Evolutionary conservation across 2,329 filamentous ascomycete species (phyloP).

Genomic region (Diplocarpon mali): DNA sequence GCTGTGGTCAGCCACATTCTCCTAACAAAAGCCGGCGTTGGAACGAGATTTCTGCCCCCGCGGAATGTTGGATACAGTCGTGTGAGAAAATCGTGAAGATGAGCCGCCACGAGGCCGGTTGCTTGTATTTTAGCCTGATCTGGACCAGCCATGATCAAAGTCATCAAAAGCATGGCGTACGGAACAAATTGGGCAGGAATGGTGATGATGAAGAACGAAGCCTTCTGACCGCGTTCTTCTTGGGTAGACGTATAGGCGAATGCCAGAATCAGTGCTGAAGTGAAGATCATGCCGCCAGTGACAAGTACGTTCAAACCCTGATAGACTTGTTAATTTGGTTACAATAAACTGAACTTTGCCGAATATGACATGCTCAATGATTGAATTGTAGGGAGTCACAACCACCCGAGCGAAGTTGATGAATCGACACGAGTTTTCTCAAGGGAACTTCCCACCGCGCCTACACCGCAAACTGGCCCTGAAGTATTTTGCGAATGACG

Average conservation of each 20-base stretch:
- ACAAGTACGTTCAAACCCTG: constrained; percentile 43
- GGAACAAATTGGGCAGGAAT: constrained; percentile 77
- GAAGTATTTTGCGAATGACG: constrained; percentile 41
- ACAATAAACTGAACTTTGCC: constrained; percentile 1
- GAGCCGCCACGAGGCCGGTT: constrained; percentile 76
- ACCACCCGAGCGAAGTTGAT: constrained; percentile 27
- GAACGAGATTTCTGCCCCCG: constrained; percentile 65
- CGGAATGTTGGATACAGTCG: constrained; percentile 83
- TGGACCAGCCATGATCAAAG: constrained; percentile 56
- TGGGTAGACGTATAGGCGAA: constrained; percentile 77
- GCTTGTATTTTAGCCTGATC: constrained; percentile 48
- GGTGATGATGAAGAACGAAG: constrained; percentile 70
- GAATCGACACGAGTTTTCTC: constrained; percentile 37
- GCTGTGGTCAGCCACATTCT: constrained; percentile 45
- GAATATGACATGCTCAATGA: constrained; percentile 5
- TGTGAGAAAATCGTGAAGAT: constrained; percentile 83
- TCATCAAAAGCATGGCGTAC: constrained; percentile 65
- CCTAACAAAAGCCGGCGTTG: constrained; percentile 62
- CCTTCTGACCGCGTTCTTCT: constrained; percentile 67
- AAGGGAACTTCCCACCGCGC: constrained; percentile 44
- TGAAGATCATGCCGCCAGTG: constrained; percentile 38
- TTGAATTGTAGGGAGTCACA: constrained; percentile 29
- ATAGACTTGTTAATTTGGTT: constrained; percentile 16
- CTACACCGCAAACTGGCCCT: constrained; percentile 40
- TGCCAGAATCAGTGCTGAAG: constrained; percentile 61